Evolutionary conservation across 2,329 filamentous ascomycete species (phyloP), one percentile per base, ranked within the genome.

Genomic region (Diplodia corticola): DNA sequence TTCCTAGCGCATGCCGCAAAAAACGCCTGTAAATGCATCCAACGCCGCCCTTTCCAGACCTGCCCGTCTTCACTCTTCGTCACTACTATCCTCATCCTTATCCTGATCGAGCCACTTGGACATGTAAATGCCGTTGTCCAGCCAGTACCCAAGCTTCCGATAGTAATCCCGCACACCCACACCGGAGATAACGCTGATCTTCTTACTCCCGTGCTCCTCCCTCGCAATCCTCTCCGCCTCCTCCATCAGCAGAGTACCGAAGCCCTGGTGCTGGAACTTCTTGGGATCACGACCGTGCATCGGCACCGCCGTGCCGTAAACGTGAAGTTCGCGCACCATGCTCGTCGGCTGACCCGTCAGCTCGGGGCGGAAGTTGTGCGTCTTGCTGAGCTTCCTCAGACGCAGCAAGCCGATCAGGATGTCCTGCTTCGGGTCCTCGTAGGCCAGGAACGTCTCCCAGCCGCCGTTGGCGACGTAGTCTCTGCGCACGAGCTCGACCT

Each of bases 201-300:
- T 99, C 68, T 85, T 85, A 72, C 93, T 97, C 5, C 93, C 91
- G 75, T 99, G 95, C 80, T 99, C 95, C 70, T 97, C 91, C 65
- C 92, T 86, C 0, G 96, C 94, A 70, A 99, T 99, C 61, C 93
- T 86, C 81, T 98, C 95, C 0, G 95, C 96, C 80, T 98, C 94
- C 75, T 98, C 94, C 96, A 99, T 99, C 70, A 99, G 76, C 68
- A 99, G 78, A 1, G 95, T 99, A 55, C 95, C 95, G 71, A 96
- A 99, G 0, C 95, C 95, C 77, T 97, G 95, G 80, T 99, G 95
- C 81, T 99, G 95, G 80, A 98, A 98, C 80, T 98, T 98, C 78
- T 91, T 89, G 22, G 94, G 93, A 72, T 99, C 95, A 66, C 96
- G 86, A 9, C 93, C 94, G 78, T 99, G 95, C 53, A 99, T 91